Base-by-base conservation (phyloP, 2,329 filamentous ascomycete genomes). In the Grosmannia penicillata region DNA sequence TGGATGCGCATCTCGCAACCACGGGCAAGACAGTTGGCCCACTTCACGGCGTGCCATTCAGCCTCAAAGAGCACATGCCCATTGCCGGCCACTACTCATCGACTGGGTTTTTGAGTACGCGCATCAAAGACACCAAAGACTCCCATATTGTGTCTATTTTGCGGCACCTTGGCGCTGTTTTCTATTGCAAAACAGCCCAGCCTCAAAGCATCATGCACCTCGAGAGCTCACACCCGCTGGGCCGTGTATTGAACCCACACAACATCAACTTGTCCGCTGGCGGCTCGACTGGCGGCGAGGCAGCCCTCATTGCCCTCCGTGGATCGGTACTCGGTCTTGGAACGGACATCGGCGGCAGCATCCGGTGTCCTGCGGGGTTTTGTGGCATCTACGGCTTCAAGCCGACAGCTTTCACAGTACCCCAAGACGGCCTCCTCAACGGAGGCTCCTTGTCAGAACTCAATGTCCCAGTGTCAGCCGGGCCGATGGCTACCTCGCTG, bases 401-500 rank as follows among this genome's bases (percentile, higher is more conserved):
- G 30, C 50, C 54, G 13, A 38, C 40, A 1, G 11, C 40, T 13
- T 19, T 26, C 5, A 32, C 22, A 2, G 14, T 27, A 51, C 37
- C 40, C 9, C 15, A 19, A 78, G 72, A 0, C 72, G 79, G 1
- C 64, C 80, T 53, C 23, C 37, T 51, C 0, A 43, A 47, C 0
- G 40, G 34, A 5, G 52, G 53, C 0, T 47, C 51, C 1, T 41
- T 44, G n/a, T 49, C 48, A 0, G 58, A 61, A 40, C 45, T 62
- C 10, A 60, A 55, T 11, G 45, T 62, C 1, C 40, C 56, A 2
- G 49, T 46, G 24, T 55, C 57, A 47, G 61, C 10, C 6, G 79
- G 79, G 0, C 74, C 78, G 0, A 52, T 85, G n/a, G 70, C 68
- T 1, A 69, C 68, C 1, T 72, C 68, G 2, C 55, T 69, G 2